Conservation (phyloP, 345 rosid genomes). For the Xanthoceras sorbifolium region DNA sequence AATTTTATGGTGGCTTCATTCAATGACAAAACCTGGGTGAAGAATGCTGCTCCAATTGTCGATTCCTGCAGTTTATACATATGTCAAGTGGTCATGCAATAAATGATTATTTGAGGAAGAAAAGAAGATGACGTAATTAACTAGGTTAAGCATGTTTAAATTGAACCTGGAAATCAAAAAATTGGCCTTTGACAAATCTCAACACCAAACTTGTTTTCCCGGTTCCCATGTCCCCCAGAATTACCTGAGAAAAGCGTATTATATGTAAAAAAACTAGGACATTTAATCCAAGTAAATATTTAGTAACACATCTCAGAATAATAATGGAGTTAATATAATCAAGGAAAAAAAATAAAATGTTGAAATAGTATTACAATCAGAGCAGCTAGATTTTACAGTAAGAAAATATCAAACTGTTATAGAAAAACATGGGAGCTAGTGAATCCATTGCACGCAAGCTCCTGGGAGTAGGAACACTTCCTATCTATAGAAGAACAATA, state of each 20-base stretch:
- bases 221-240: conserved; percentile 86
- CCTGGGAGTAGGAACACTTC: not conserved
- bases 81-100: conserved; percentile 17
- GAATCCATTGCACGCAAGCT: not conserved
- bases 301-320: not conserved
- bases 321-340: not conserved
- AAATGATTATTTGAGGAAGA: not conserved
- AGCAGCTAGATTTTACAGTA: not conserved
- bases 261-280: not conserved
- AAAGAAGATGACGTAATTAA: not conserved
- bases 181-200: conserved; percentile 80
- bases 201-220: conserved; percentile 78
- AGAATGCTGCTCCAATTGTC: conserved; percentile 83
- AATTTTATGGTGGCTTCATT: conserved; percentile 69
- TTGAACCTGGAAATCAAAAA: conserved; percentile 66
- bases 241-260: conserved; percentile 45
- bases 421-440: not conserved
- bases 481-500: not conserved
- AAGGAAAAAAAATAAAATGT: not conserved
- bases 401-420: not conserved
- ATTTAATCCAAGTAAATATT: not conserved
- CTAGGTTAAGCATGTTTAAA: not conserved
- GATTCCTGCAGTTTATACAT: conserved; percentile 50
- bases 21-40: conserved; percentile 72
- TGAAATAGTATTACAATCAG: no score